Conservation (phyloP, 129 eudicot genomes). For the Gnaphalium uliginosum region DNA sequence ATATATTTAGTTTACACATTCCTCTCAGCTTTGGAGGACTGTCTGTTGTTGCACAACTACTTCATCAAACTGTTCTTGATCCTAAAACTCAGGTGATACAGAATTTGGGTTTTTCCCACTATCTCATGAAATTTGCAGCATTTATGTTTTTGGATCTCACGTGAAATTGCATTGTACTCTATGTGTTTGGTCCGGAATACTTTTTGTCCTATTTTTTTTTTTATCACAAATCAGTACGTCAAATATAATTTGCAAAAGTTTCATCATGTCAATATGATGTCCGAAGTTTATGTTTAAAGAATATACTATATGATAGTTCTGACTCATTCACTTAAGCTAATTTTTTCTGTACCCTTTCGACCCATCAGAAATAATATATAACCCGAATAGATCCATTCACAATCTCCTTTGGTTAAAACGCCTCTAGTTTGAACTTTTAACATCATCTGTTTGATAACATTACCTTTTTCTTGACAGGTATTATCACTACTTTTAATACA, state of each 20-base stretch:
- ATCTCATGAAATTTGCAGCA: background rate
- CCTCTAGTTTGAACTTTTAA: background rate
- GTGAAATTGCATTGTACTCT: background rate
- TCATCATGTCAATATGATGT: background rate
- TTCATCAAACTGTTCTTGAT: conserved; percentile 58
- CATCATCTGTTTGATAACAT: background rate
- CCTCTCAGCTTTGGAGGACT: conserved; percentile 90
- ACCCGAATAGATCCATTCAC: background rate
- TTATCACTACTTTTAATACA: conserved; percentile 54
- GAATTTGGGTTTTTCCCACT: background rate
- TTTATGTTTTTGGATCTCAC: background rate
- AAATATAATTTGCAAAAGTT: background rate
- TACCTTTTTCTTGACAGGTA: conserved; percentile 37
- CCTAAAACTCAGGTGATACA: conserved; percentile 55
- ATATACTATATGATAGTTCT: background rate
- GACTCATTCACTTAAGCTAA: background rate
- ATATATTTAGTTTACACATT: conserved; percentile 71
- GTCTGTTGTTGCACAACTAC: conserved; percentile 11
- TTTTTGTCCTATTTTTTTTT: no score
- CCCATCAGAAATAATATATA: background rate
- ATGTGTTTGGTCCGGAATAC: background rate
- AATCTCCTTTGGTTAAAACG: background rate
- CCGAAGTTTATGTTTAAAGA: background rate
- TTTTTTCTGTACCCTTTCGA: background rate
- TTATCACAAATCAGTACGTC: background rate